Percentiles rank a stretch among this genome's conserved stretches.
Evolutionary conservation across 768 basidiomycete genomes (phyloP).

Genomic region (Mrakia blollopis): DNA sequence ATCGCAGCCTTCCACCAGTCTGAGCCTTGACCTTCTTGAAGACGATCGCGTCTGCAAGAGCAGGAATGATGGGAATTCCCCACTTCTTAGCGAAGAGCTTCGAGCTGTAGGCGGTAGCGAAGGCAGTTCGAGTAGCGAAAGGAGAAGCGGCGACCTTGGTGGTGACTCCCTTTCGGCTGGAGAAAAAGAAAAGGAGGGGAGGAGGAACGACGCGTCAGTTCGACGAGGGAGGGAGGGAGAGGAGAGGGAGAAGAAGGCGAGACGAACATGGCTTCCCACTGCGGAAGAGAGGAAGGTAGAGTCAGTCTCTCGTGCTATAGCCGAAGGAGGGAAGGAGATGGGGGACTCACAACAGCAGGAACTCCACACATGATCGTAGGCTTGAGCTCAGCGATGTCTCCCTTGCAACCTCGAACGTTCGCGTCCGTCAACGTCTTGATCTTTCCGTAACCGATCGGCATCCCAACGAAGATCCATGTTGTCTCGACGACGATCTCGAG

Average conservation of each 20-base stretch:
- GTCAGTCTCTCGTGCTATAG: neutral
- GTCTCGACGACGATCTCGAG: conserved; percentile 93
- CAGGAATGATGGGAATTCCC: conserved; percentile 59
- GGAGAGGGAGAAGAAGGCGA: neutral
- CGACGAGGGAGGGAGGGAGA: neutral
- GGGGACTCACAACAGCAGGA: conserved; percentile 31
- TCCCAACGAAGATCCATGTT: conserved; percentile 64
- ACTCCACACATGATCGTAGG: conserved; percentile 47
- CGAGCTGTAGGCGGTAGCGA: conserved; percentile 64
- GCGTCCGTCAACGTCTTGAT: conserved; percentile 94
- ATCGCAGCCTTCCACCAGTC: conserved; percentile 79
- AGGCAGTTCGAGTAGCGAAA: conserved; percentile 63
- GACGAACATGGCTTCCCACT: conserved; percentile 58
- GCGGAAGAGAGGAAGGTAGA: neutral
- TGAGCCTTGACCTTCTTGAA: conserved; percentile 70
- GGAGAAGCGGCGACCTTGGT: conserved; percentile 69
- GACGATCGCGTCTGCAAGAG: conserved; percentile 68
- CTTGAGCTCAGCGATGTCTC: conserved; percentile 75
- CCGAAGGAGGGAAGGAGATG: neutral
- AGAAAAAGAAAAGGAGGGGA: neutral
- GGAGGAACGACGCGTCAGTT: neutral
- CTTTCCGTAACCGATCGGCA: conserved; percentile 81
- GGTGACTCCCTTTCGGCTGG: conserved; percentile 89
- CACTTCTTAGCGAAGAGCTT: conserved; percentile 56
- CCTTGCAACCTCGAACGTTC: conserved; percentile 80